Evolutionary conservation across 2,329 filamentous ascomycete species (phyloP), one percentile per base, ranked within the genome.

Genomic region (Scedosporium apiospermum): DNA sequence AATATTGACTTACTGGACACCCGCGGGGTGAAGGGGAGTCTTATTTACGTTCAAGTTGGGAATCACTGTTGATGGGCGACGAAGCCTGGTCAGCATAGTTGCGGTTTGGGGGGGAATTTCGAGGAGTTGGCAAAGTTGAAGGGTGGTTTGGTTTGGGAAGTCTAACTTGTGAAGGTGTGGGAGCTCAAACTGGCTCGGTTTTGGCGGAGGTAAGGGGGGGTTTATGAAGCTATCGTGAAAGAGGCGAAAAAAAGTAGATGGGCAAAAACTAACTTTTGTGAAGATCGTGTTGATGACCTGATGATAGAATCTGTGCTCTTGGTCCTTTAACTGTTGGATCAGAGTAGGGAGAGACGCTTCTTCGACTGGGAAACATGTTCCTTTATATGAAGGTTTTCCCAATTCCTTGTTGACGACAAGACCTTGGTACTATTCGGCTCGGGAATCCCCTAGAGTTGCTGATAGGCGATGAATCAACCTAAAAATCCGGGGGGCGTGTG

Each of bases 11-110:
- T 85, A 96, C 91, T 89, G 83, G 69, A 97, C 89, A 87, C 93
- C 93, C 75, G 86, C 81, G 66, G 93, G 93, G 84, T 96, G 92
- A 70, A 96, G 88, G 71, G 86, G 86, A 71, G 93, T 97, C 82
- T 93, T 93, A 86, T 97, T 96, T 73, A 97, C 84, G 74, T 80
- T 82, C 71, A 55, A 27, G 46, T 76, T 81, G 71, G 75, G 70
- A 75, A 82, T 76, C 82, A 85, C 81, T 83, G 67, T 21, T 57
- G 30, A 34, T 34, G 62, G 9, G 34, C 34, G 46, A 60, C 41
- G 16, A 58, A 62, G 66, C 69, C 65, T 68, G 63, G 60, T 62
- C 26, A 62, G 60, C 61, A 63, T 57, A 64, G 65, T 63, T 65
- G 60, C 57, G 55, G 59, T 34, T 34, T 63, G 23, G 23, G 4